Percentiles rank a stretch among this genome's conserved stretches.
Conservation (phyloP, 129 eudicot genomes). For the Escallonia herrerae region DNA sequence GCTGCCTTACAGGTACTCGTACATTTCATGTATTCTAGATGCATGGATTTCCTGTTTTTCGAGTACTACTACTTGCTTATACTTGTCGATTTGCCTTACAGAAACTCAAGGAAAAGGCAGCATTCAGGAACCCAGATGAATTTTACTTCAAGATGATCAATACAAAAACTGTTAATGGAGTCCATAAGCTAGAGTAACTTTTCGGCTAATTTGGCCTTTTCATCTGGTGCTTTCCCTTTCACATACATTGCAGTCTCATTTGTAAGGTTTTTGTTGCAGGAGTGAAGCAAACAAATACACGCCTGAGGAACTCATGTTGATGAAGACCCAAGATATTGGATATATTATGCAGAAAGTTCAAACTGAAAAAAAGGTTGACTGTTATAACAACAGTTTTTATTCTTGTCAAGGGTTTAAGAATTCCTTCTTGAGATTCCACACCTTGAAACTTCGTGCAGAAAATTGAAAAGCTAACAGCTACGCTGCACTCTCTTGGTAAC, state of each 20-base stretch:
- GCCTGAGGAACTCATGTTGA: constrained; percentile 74
- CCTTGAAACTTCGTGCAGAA: constrained; percentile 50
- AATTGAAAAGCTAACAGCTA: constrained; percentile 69
- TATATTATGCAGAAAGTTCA: constrained; percentile 85
- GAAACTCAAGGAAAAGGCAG: constrained; percentile 94
- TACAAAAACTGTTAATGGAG: constrained; percentile 65
- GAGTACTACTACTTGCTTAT: neutral
- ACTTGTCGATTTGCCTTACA: constrained; percentile 21
- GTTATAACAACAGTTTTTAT: neutral
- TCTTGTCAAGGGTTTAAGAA: neutral
- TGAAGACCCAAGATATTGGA: constrained; percentile 95
- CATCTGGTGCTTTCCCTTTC: neutral
- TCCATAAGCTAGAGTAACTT: constrained; percentile 48
- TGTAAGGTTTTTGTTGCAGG: constrained; percentile 29
- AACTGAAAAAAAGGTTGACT: constrained; percentile 67
- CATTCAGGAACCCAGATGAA: constrained; percentile 85
- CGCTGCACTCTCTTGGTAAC: constrained; percentile 57
- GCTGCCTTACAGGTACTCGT: constrained; percentile 49
- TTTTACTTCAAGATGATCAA: constrained; percentile 87
- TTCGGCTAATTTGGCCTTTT: neutral
- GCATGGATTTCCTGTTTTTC: too few species aligned
- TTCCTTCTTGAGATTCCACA: neutral
- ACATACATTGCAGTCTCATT: neutral
- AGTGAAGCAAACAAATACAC: constrained; percentile 61
- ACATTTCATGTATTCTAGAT: too few species aligned